Base-by-base conservation (phyloP, 352 stramenopile species). In the Pythium insidiosum region DNA sequence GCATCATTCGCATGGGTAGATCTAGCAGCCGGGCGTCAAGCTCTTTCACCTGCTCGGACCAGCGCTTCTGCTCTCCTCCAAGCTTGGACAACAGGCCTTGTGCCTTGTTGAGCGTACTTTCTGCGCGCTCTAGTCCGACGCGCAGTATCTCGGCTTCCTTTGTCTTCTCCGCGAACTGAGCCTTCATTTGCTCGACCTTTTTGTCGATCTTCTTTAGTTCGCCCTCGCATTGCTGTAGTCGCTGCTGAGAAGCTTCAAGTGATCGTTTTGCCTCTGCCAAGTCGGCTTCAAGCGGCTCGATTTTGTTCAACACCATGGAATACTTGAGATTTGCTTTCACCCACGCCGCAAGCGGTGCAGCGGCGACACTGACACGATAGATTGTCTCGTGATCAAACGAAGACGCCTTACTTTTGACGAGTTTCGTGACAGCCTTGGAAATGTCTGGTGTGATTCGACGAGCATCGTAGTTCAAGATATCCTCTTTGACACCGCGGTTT, bases 301-400 rank as follows among this genome's bases (percentile, higher is more conserved):
- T 97, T 56, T 97, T 98, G 57, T 96, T 95, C 16, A 98, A 72
- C 23, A 98, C 92, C 57, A 96, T 88, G 13, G 75, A 93, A 57
- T 98, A 98, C 47, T 96, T 87, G 9, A 98, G 59, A 53, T 97
- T 97, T 23, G 92, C 92, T 41, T 97, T 97, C 20, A 98, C 93
- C 94, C 94, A 98, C 5, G 79, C 89, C 0, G 94, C 94, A 3
- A 98, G 69, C 5, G 94, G 94, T 15, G 91, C 94, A 2, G 93
- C 93, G 3, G 94, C 94, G 2, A 97, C 84, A 53, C 79, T 96
- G 12, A 97, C 93, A 16, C 92, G 82, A 33, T 96, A 94, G 50
- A 98, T 98, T 0, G 80, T 96, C 21, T 95, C 82, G 29, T 95
- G 70, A 25, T 98, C 93, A 47, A 98, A 98, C 5, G 82, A 96